Evolutionary conservation across 129 eudicot genomes (phyloP), one percentile per base, ranked within the genome.

Genomic region (Centaurea solstitialis): DNA sequence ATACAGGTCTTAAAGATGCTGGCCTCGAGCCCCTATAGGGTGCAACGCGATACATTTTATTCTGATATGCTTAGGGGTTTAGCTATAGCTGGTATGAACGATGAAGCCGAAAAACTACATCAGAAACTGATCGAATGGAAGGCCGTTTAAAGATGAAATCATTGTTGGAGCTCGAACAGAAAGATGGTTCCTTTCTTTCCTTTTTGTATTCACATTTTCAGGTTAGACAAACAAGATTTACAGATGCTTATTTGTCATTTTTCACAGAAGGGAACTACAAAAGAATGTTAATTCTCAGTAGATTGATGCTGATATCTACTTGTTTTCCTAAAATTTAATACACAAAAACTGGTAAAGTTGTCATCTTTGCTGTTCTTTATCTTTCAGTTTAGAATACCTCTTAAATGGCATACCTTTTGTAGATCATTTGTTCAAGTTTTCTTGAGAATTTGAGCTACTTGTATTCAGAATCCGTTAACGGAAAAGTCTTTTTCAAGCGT

Each of bases 401-500:
- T 68, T 59, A 74, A 64, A 50, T 72, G 47, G 78, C 84, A 73
- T 64, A 83, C 82, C 81, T 82, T 57, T 82, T 82, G 86, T 70
- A 38, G 85, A 82, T 67, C 85, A 70, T 76, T 76, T 68, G 74
- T 67, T 39, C 73, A 18, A 39, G 67, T 71, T 17, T 71, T 80
- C 78, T 59, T 37, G 59, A 68, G 24, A 72, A 80, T 76, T 68
- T 45, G 69, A 33, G 0, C 30, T 61, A 71, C 35, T 33, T 26
- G 20, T 72, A 73, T n/a, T 72, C 53, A 38, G 33, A 9, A 15
- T 68, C 38, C 3, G 15, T 28, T 62, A 86, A 21, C 9, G 90
- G 91, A 70, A 91, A 93, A 50, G 85, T 80, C 80, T 70, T 88
- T 76, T 77, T 79, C 87, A 94, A 85, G 9, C 92, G 91, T 70